Evolutionary conservation across 768 basidiomycete genomes (phyloP).

Genomic region (Tephrocybe sp.): DNA sequence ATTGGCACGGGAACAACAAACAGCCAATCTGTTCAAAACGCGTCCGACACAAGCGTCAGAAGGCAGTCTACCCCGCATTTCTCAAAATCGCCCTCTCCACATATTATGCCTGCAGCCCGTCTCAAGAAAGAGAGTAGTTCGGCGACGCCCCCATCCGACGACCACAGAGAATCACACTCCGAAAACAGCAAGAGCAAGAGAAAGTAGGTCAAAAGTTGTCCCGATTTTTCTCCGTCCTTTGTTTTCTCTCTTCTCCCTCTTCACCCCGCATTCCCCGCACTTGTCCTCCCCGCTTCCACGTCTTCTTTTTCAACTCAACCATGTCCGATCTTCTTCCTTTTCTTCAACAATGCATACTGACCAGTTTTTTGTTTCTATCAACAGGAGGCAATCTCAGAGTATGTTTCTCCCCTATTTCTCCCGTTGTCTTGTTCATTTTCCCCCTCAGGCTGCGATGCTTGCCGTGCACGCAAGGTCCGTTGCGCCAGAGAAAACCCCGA

Average conservation of each 20-base stretch:
- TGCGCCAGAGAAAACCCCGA: conserved; percentile 81
- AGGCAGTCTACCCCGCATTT: conserved; percentile 28
- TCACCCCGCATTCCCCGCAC: conserved; percentile 44
- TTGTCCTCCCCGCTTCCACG: conserved; percentile 27
- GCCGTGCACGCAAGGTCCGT: conserved; percentile 83
- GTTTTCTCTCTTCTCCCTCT: conserved; percentile 33
- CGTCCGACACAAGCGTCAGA: conserved; percentile 21
- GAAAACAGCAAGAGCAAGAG: conserved; percentile 77
- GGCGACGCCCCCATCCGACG: conserved; percentile 67
- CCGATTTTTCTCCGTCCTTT: conserved; percentile 61
- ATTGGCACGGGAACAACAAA: conserved; percentile 44
- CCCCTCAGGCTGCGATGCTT: conserved; percentile 77
- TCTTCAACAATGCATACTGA: conserved; percentile 30
- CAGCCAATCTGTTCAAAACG: conserved; percentile 37
- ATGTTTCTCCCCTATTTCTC: conserved; percentile 25
- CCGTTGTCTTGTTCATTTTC: conserved; percentile 9
- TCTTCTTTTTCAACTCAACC: conserved; percentile 22
- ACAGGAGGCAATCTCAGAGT: conserved; percentile 87
- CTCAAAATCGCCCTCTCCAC: conserved; percentile 30
- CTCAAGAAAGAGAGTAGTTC: conserved; percentile 66
- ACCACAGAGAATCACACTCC: conserved; percentile 55
- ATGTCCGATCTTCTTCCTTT: conserved; percentile 28
- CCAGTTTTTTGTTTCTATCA: conserved; percentile 20
- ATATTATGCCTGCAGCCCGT: conserved; percentile 64
- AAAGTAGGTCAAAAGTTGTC: conserved; percentile 61